Evolutionary conservation across 1,139 yeast genomes (phyloP), one percentile per base, ranked within the genome.

Genomic region (Zygosaccharomyces sapae): DNA sequence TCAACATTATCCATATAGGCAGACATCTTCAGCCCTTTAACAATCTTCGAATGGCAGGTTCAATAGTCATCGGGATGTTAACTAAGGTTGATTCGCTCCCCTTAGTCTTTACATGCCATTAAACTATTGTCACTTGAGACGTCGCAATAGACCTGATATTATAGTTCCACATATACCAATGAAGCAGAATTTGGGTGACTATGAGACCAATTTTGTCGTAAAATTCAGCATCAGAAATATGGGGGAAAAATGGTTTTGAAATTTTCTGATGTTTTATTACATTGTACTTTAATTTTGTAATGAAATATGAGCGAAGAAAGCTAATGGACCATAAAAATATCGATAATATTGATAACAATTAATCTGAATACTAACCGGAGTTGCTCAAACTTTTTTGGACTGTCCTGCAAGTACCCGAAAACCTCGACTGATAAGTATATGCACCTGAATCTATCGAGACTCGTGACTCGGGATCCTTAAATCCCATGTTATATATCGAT

Each of bases 1-100:
- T 63, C 67, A 3, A 58, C 51, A 34, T 51, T 48, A 47, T 60
- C 61, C 58, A 57, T 58, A 31, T 48, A 55, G 13, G 35, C 41
- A 5, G 59, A 55, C 61, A 44, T 43, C 12, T 25, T 43, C 29
- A 33, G 34, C 50, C 48, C 47, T 48, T 44, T 43, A 42, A 44
- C n/a, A 29, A 10, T 38, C 31, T 9, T 19, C 19, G 5, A 25
- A 22, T 38, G 24, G 22, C 9, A n/a, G 9, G 22, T 33, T 18
- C 18, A 25, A n/a, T 38, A 9, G 31, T 27, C 31, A 5, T 27
- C n/a, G n/a, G n/a, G n/a, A 27, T 10, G n/a, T 27, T 10, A 10
- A 27, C 9, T 27, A 27, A 27, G 3, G n/a, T 27, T 37, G 20
- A 37, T 19, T 37, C 12, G 18, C 22, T 37, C 40, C 40, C 40